These are phyloP conservation scores for Sclerotiophoma versabilis DNA, from an alignment of 2,329 filamentous ascomycete species.

Conservation along the genomic window DNA sequence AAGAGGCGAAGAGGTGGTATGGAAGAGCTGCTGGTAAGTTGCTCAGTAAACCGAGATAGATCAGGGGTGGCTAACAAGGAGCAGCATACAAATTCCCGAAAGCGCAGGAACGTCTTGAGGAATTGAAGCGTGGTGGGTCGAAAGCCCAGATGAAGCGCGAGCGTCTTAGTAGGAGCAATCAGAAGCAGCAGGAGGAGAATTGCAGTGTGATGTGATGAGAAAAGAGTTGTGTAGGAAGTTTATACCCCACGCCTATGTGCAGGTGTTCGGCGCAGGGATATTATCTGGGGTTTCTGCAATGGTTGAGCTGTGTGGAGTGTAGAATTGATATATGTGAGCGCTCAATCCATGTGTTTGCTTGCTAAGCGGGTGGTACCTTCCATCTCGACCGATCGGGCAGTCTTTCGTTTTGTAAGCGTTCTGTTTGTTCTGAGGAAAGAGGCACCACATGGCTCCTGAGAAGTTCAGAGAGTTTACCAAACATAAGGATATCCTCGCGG, in stretches of 20 bases:
- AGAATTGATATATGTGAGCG: not conserved
- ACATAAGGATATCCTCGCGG: not conserved
- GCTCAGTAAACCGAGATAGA: not conserved
- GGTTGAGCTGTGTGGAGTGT: not conserved
- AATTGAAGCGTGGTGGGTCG: conserved; percentile 81
- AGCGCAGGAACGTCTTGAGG: conserved; percentile 89
- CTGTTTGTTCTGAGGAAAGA: no score
- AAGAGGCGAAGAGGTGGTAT: conserved; percentile 98
- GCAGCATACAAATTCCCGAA: conserved; percentile 93
- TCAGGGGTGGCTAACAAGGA: conserved; percentile 19
- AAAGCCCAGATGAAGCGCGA: conserved; percentile 77
- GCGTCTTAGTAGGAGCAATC: conserved; percentile 80
- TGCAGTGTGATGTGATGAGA: conserved; percentile 76
- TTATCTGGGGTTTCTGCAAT: not conserved
- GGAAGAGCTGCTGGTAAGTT: conserved; percentile 92
- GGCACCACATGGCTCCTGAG: not conserved
- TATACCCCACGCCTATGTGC: not conserved
- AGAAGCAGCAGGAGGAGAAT: conserved; percentile 86
- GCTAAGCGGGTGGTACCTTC: no score
- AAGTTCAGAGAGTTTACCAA: not conserved
- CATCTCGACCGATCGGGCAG: no score
- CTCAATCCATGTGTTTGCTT: no score
- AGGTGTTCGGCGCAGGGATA: not conserved
- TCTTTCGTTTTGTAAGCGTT: no score
- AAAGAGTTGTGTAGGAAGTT: not conserved